A percentile compares a stretch with the other conserved stretches of the same genome.
Conservation (phyloP, 1,284 basidiomycete genomes). For the Marasmius oreades region DNA sequence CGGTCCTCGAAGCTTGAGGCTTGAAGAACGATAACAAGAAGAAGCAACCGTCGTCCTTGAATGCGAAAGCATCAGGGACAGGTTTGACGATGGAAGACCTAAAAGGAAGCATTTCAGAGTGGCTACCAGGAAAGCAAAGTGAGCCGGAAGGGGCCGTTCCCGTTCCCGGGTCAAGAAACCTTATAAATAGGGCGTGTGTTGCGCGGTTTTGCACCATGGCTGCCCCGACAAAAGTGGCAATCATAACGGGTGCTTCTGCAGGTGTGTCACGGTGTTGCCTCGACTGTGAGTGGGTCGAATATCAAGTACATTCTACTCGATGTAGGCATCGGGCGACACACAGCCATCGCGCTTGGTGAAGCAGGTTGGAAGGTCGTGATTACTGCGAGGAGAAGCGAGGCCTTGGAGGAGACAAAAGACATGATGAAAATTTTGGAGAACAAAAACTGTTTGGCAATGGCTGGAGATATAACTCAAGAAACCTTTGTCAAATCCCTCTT, state of each 20-base stretch:
- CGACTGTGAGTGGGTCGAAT: too few species aligned
- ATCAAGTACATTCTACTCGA: background rate
- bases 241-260: constrained; percentile 16
- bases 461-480: constrained; percentile 65
- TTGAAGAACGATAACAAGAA: too few species aligned
- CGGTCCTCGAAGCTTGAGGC: too few species aligned
- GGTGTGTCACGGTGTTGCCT: background rate
- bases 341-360: constrained; percentile 46
- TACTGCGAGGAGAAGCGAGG: constrained; percentile 51
- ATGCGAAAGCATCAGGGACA: too few species aligned
- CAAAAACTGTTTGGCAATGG: constrained; percentile 37
- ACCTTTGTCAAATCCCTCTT: constrained; percentile 62
- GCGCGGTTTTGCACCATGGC: background rate
- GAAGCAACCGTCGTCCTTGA: too few species aligned
- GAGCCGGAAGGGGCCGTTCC: too few species aligned
- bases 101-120: too few species aligned
- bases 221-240: constrained; percentile 7
- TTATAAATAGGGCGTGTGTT: too few species aligned
- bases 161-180: too few species aligned
- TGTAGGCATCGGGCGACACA: constrained; percentile 33
- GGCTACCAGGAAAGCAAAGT: too few species aligned
- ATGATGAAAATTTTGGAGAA: constrained; percentile 36
- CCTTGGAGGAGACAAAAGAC: constrained; percentile 55
- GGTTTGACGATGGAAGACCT: too few species aligned
- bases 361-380: constrained; percentile 61